Evolutionary conservation across 305 asterid species (phyloP).

Genomic region (Euphrasia arctica): DNA sequence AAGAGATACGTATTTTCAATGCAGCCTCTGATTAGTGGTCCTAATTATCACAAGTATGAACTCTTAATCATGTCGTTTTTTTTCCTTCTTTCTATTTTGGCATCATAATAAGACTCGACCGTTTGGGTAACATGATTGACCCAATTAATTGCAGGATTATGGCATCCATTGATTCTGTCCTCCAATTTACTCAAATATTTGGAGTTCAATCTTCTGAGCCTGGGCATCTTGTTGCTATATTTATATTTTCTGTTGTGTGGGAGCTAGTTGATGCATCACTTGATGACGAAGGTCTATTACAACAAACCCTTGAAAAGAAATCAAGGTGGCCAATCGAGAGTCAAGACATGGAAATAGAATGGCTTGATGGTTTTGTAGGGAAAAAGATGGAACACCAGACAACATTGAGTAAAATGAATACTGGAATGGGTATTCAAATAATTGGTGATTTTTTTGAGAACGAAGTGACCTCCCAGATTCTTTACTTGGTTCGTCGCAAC

Average conservation of each 20-base stretch:
- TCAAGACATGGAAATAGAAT: constrained; percentile 59
- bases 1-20: constrained; percentile 72
- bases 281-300: too few species aligned
- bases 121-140: background rate
- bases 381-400: constrained; percentile 56
- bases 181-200: constrained; percentile 53
- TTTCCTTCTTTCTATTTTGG: background rate
- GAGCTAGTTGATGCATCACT: constrained; percentile 27
- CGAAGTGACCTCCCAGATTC: too few species aligned
- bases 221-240: constrained; percentile 65
- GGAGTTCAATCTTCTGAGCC: constrained; percentile 68
- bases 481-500: too few species aligned
- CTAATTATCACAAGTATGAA: constrained; percentile 65
- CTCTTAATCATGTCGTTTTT: background rate
- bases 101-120: constrained; percentile 3
- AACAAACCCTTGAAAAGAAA: too few species aligned
- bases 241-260: constrained; percentile 72
- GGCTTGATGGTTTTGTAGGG: constrained; percentile 52
- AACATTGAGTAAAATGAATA: constrained; percentile 61
- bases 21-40: constrained; percentile 63
- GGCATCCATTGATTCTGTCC: constrained; percentile 65
- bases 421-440: constrained; percentile 30
- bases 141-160: constrained; percentile 73
- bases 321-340: too few species aligned
- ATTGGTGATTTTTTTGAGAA: too few species aligned